These are phyloP conservation scores for Plectosphaerella cucumerina DNA, from an alignment of 2,329 filamentous ascomycete genomes.

Conservation along the genomic window DNA sequence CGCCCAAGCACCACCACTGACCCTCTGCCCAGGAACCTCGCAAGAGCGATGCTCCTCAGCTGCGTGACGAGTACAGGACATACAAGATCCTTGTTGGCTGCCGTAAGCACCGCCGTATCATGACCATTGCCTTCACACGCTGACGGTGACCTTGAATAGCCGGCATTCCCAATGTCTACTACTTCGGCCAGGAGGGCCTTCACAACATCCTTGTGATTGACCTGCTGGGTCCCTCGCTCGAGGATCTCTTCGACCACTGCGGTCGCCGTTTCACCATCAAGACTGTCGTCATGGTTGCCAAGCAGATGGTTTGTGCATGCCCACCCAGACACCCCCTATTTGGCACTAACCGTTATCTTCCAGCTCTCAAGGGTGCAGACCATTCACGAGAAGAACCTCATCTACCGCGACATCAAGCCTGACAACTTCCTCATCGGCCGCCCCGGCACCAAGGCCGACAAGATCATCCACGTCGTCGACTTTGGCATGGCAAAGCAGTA, in stretches of 20 bases:
- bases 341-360: background rate
- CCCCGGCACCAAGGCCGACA: slow-evolving; percentile 87
- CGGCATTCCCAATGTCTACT: slow-evolving; percentile 98
- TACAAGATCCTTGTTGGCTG: slow-evolving; percentile 99
- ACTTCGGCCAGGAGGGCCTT: slow-evolving; percentile 96
- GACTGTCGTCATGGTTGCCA: slow-evolving; percentile 98
- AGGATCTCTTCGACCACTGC: slow-evolving; percentile 97
- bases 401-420: slow-evolving; percentile 98
- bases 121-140: slow-evolving; percentile 5
- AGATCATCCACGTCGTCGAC: slow-evolving; percentile 97
- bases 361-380: slow-evolving; percentile 84
- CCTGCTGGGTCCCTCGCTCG: slow-evolving; percentile 86
- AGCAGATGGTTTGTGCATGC: slow-evolving; percentile 75
- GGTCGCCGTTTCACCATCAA: slow-evolving; percentile 93
- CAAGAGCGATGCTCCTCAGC: slow-evolving; percentile 96
- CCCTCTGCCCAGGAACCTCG: slow-evolving; percentile 72
- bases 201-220: slow-evolving; percentile 99
- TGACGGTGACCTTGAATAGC: slow-evolving; percentile 49
- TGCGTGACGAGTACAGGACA: slow-evolving; percentile 97
- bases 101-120: slow-evolving; percentile 62
- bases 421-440: slow-evolving; percentile 98
- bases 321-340: background rate
- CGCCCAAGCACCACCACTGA: slow-evolving; percentile 5
- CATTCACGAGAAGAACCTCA: slow-evolving; percentile 98
- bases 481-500: slow-evolving; percentile 99